These are phyloP conservation scores for Tolypocladium inflatum DNA, from an alignment of 2,329 filamentous ascomycete genomes.

Conservation along the genomic window DNA sequence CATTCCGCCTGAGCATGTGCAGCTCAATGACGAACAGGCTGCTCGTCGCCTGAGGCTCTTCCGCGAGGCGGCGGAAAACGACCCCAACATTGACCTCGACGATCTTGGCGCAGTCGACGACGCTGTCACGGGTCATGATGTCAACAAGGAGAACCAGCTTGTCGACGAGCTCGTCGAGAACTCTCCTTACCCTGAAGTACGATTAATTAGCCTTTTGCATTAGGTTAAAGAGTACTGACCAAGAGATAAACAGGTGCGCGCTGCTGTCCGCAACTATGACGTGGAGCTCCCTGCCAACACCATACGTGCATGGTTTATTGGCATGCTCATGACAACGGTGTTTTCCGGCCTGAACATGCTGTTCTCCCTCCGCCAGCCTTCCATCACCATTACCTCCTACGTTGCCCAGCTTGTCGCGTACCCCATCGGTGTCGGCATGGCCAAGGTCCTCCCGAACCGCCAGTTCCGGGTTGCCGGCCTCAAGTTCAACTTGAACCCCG, in stretches of 20 bases:
- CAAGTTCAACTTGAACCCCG: slow-evolving; percentile 35
- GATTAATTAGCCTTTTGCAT: not conserved
- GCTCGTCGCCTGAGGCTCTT: not conserved
- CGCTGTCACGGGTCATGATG: not conserved
- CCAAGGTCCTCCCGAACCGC: slow-evolving; percentile 28
- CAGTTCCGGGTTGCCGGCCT: slow-evolving; percentile 31
- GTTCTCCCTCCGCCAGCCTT: slow-evolving; percentile 26
- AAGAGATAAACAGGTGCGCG: slow-evolving; percentile 9
- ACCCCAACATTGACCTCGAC: not conserved
- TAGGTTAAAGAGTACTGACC: not conserved
- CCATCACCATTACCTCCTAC: slow-evolving; percentile 25
- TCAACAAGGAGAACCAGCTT: not conserved
- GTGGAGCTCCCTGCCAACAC: slow-evolving; percentile 22
- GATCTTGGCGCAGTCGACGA: not conserved
- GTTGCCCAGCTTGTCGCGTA: slow-evolving; percentile 32
- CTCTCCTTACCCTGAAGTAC: not conserved
- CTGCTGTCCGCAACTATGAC: slow-evolving; percentile 31
- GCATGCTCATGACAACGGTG: slow-evolving; percentile 33
- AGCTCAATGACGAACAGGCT: not conserved
- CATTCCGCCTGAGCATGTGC: not conserved
- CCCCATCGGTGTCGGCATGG: slow-evolving; percentile 33
- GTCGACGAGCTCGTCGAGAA: not conserved
- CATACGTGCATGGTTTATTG: slow-evolving; percentile 34
- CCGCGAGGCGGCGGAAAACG: not conserved
- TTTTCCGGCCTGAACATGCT: slow-evolving; percentile 33